A percentile compares a stretch with the other conserved stretches of the same genome.
These are phyloP conservation scores for Cylindrotheca fusiformis DNA, from an alignment of 108 stramenopile species.

Conservation along the genomic window DNA sequence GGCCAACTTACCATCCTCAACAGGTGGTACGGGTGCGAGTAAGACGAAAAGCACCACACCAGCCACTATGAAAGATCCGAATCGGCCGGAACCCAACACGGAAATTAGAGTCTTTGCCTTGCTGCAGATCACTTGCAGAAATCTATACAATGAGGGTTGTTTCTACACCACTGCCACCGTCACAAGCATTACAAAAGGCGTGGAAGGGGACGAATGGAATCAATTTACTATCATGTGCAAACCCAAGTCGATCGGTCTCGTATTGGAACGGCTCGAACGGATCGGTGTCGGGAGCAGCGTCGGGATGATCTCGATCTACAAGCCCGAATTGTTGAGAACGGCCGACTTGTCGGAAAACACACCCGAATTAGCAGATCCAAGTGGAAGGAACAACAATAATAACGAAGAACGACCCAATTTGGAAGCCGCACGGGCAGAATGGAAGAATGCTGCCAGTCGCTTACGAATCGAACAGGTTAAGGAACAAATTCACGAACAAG, in stretches of 20 bases:
- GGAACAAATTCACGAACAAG: slow-evolving; percentile 53
- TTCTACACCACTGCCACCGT: slow-evolving; percentile 22
- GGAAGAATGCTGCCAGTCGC: slow-evolving; percentile 43
- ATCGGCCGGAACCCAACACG: slow-evolving; percentile 15
- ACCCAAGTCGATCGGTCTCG: slow-evolving; percentile 14
- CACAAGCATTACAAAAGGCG: not conserved
- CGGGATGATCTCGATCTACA: slow-evolving; percentile 36
- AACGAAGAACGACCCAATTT: not conserved
- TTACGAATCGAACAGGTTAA: slow-evolving; percentile 54
- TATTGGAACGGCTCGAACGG: slow-evolving; percentile 40
- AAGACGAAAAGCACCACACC: not conserved
- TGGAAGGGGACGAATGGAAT: slow-evolving; percentile 9
- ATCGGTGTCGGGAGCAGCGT: slow-evolving; percentile 45
- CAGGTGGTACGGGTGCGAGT: not conserved
- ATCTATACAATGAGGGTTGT: slow-evolving; percentile 19
- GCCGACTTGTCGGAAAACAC: slow-evolving; percentile 9
- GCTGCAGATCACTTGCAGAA: slow-evolving; percentile 17
- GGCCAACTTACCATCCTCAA: not conserved
- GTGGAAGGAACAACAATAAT: not conserved
- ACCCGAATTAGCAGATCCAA: not conserved
- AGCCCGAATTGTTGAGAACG: slow-evolving; percentile 30
- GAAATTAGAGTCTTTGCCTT: slow-evolving; percentile 30
- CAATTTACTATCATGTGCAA: slow-evolving; percentile 23
- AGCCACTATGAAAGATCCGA: not conserved
- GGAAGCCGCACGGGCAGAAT: slow-evolving; percentile 27